A percentile compares a stretch with the other conserved stretches of the same genome.
Conservation (phyloP, 352 stramenopile species). For the Globisporangium canariense region DNA sequence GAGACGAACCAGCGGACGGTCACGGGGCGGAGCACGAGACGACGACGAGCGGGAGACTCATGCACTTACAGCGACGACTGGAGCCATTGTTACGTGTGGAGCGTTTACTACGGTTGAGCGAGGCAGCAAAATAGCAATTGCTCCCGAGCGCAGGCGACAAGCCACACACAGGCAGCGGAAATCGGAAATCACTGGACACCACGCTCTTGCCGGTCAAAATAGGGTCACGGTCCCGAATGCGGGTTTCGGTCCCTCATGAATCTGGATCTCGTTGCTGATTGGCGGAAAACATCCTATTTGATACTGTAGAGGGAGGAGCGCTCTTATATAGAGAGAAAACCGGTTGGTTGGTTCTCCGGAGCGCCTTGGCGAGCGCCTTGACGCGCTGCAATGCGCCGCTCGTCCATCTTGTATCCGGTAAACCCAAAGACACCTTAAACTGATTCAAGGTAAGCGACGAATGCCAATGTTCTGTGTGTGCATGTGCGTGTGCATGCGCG, state of each 20-base stretch:
- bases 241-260: no score
- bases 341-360: conserved; percentile 38
- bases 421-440: conserved; percentile 88
- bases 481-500: not conserved
- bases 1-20: not conserved
- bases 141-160: not conserved
- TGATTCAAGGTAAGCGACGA: conserved; percentile 82
- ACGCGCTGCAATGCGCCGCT: conserved; percentile 1
- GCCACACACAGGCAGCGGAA: no score
- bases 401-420: conserved; percentile 88
- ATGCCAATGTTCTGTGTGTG: conserved; percentile 3
- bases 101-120: conserved; percentile 28
- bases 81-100: conserved; percentile 43
- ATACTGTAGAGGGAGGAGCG: conserved; percentile 17
- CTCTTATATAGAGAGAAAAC: conserved; percentile 48
- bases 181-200: conserved; percentile 32
- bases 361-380: not conserved
- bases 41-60: conserved; percentile 7
- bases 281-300: conserved; percentile 22
- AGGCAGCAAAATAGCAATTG: conserved; percentile 29
- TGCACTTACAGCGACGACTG: conserved; percentile 39
- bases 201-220: conserved; percentile 9
- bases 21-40: not conserved
- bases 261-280: conserved; percentile 21
- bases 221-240: not conserved